Conservation (phyloP, 1,284 basidiomycete species). For the Dichomitus squalens region DNA sequence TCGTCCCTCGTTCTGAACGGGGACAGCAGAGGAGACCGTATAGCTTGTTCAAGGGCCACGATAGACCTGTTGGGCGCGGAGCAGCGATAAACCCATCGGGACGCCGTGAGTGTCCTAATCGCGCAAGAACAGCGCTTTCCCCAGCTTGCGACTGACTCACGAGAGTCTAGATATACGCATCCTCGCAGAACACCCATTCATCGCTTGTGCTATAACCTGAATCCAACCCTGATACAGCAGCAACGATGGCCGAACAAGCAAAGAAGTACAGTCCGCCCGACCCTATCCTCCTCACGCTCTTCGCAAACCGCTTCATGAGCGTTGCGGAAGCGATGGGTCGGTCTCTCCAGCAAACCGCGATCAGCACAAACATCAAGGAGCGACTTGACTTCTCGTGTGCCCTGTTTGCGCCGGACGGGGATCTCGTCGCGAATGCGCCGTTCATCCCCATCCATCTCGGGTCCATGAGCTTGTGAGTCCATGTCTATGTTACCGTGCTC, state of each 20-base stretch:
- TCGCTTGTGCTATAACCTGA: not conserved
- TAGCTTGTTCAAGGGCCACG: not conserved
- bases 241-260: conserved; percentile 15
- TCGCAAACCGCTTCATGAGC: conserved; percentile 92
- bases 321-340: conserved; percentile 94
- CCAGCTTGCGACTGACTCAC: too few relatives aligned
- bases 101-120: too few relatives aligned
- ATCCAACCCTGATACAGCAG: not conserved
- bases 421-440: conserved; percentile 90
- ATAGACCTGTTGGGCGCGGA: too few relatives aligned
- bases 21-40: too few relatives aligned
- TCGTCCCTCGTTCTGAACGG: not conserved
- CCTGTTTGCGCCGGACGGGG: conserved; percentile 88
- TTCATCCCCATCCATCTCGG: conserved; percentile 83
- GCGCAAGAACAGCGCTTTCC: too few relatives aligned
- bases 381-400: conserved; percentile 90
- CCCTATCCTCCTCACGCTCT: conserved; percentile 86
- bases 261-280: conserved; percentile 54
- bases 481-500: too few relatives aligned
- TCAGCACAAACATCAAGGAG: conserved; percentile 91
- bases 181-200: not conserved
- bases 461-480: conserved; percentile 80
- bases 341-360: conserved; percentile 86
- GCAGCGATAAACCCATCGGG: too few relatives aligned
- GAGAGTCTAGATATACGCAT: too few relatives aligned